Conservation (phyloP, 148 eudicot species). For the Cornus florida region DNA sequence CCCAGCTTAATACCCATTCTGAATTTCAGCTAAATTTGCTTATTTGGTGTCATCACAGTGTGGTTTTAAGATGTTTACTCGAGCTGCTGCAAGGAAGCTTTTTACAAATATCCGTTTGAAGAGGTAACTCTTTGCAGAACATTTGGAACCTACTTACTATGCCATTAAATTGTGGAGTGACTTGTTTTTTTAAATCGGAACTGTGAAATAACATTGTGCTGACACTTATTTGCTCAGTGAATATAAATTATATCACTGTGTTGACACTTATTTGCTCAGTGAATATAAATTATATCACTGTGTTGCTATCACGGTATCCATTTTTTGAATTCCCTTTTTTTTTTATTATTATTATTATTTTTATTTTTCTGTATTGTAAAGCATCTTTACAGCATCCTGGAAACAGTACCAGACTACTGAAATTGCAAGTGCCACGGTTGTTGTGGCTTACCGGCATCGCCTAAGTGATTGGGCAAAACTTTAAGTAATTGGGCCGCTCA, state of each 20-base stretch:
- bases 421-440: too few species aligned
- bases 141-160: too few species aligned
- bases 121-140: constrained; percentile 43
- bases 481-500: too few species aligned
- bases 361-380: too few species aligned
- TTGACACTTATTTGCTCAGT: neutral
- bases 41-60: constrained; percentile 44
- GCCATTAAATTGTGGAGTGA: too few species aligned
- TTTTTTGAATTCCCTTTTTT: neutral
- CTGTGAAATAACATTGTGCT: neutral
- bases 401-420: too few species aligned
- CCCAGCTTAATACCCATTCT: constrained; percentile 5
- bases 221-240: neutral
- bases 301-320: neutral
- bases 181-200: neutral
- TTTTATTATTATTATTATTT: too few species aligned
- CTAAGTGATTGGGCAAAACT: too few species aligned
- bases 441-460: too few species aligned
- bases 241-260: too few species aligned
- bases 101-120: constrained; percentile 81
- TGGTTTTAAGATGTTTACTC: constrained; percentile 98
- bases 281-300: neutral
- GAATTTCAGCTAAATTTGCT: neutral
- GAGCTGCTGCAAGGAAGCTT: constrained; percentile 88
- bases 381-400: too few species aligned